phyloP scores from a whole-genome alignment of 2,329 filamentous ascomycete genomes.

The Colletotrichum filicis region DNA sequence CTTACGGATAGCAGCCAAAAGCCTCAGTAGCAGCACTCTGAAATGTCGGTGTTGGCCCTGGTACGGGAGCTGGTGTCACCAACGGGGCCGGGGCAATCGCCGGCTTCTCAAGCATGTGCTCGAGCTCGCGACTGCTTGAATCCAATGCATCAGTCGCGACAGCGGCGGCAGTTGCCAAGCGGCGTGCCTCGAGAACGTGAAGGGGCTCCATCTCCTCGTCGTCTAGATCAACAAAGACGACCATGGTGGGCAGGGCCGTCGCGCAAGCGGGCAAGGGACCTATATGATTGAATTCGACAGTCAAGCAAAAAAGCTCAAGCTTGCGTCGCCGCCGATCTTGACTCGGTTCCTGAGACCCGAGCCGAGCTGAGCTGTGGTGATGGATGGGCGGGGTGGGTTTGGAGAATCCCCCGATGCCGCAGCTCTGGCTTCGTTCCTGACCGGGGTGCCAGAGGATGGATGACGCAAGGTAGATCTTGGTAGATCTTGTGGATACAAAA shows the following conservation, averaged over 20 bases:
- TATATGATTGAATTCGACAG: conserved; percentile 20
- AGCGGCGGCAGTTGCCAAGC: conserved; percentile 22
- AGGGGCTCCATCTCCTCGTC: conserved; percentile 37
- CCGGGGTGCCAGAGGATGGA: conserved; percentile 14
- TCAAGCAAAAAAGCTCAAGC: conserved; percentile 10
- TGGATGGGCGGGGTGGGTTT: conserved; percentile 25
- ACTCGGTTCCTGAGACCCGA: conserved; percentile 30
- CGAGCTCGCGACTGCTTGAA: conserved; percentile 15
- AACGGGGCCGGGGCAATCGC: not conserved
- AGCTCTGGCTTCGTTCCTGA: conserved; percentile 14
- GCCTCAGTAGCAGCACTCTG: conserved; percentile 42
- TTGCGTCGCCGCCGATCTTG: conserved; percentile 24
- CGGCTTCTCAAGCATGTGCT: conserved; percentile 4
- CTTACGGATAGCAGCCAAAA: conserved; percentile 51
- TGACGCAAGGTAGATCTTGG: conserved; percentile 30
- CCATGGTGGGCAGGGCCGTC: conserved; percentile 22
- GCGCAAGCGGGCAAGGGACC: not conserved
- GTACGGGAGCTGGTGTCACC: not conserved
- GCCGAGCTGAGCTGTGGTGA: conserved; percentile 26
- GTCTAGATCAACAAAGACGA: conserved; percentile 39
- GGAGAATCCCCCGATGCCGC: conserved; percentile 32
- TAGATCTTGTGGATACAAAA: conserved; percentile 18
- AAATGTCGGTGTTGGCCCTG: conserved; percentile 31
- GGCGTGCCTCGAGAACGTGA: conserved; percentile 26
- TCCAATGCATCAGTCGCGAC: conserved; percentile 25